Percentiles rank a stretch among this genome's conserved stretches.
Conservation (phyloP, 2,329 filamentous ascomycete species). For the Penicillium palitans region DNA sequence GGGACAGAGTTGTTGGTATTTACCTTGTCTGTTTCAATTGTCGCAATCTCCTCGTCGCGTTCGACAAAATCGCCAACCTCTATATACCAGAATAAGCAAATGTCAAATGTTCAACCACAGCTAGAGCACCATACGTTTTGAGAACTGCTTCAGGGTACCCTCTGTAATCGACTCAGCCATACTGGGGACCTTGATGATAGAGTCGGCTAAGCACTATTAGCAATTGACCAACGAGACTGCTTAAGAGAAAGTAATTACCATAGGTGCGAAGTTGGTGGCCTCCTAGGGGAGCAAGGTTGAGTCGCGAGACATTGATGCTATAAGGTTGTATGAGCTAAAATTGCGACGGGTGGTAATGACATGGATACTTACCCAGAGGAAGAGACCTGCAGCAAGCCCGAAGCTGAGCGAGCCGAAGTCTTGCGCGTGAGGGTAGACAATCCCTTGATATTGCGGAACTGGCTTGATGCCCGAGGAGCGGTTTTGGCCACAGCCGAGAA, state of each 20-base stretch:
- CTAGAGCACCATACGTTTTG: slow-evolving; percentile 59
- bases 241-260: slow-evolving; percentile 25
- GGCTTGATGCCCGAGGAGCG: slow-evolving; percentile 28
- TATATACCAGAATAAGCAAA: slow-evolving; percentile 34
- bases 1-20: slow-evolving; percentile 9
- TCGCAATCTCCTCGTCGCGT: slow-evolving; percentile 95
- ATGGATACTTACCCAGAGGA: slow-evolving; percentile 27
- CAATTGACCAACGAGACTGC: not conserved
- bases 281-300: slow-evolving; percentile 29
- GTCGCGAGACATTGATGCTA: slow-evolving; percentile 28
- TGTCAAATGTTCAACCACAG: slow-evolving; percentile 20
- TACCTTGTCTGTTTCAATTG: slow-evolving; percentile 98
- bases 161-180: slow-evolving; percentile 99
- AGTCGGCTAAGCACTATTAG: slow-evolving; percentile 60
- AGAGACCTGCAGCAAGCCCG: slow-evolving; percentile 27
- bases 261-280: slow-evolving; percentile 39
- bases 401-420: slow-evolving; percentile 20
- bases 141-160: slow-evolving; percentile 93
- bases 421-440: slow-evolving; percentile 29
- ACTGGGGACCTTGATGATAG: slow-evolving; percentile 86
- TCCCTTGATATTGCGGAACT: slow-evolving; percentile 27
- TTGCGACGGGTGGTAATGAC: not conserved
- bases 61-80: slow-evolving; percentile 91
- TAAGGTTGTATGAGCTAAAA: slow-evolving; percentile 10
- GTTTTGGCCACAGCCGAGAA: slow-evolving; percentile 33